Evolutionary conservation across 345 rosid genomes (phyloP), one percentile per base, ranked within the genome.

Genomic region (Rhizophora apiculata): DNA sequence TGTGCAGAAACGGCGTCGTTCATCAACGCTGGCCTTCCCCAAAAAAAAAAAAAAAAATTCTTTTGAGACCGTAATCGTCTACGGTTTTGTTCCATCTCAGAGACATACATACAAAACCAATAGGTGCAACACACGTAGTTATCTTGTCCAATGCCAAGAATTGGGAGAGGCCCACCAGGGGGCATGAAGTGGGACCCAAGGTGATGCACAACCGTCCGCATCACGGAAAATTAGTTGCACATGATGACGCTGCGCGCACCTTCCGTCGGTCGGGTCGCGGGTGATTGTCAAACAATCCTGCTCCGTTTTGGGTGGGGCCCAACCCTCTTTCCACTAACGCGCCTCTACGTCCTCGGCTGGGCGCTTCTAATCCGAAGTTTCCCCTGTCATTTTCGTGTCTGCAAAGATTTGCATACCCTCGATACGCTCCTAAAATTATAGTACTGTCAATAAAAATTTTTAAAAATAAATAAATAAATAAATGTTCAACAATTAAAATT

Each of bases 361-460:
- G 64, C 71, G 36, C 27, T 52, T 16, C 10, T 2, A 9, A 51
- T 69, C 59, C 65, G 74, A 65, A 70, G 71, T 65, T 75, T 75
- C 71, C 74, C 74, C 65, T 60, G 71, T 75, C 74, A 65, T 55
- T 60, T 65, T 75, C 63, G 68, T 29, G 52, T 8, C 22, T 19
- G 59, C 53, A 59, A 11, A 24, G 16, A 43, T 43, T 11, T 43
- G 49, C 5, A 13, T 43, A 13, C 16, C 4, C 3, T 13, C 49
- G 0, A 43, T 43, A 3, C 1, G 18, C 49, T 13, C 8, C 49
- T 43, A 43, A 43, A 43, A 13, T 43, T 43, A 43, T 43, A 19
- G 49, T 43, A 10, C 16, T 10, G 13, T 39, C 0, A 11, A 3
- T 11, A 2, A 11, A 15, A 39, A 39, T 10, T 4, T 10, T 39